phyloP scores from a whole-genome alignment of 2,329 filamentous ascomycete genomes.

The Thermoascus crustaceus region DNA sequence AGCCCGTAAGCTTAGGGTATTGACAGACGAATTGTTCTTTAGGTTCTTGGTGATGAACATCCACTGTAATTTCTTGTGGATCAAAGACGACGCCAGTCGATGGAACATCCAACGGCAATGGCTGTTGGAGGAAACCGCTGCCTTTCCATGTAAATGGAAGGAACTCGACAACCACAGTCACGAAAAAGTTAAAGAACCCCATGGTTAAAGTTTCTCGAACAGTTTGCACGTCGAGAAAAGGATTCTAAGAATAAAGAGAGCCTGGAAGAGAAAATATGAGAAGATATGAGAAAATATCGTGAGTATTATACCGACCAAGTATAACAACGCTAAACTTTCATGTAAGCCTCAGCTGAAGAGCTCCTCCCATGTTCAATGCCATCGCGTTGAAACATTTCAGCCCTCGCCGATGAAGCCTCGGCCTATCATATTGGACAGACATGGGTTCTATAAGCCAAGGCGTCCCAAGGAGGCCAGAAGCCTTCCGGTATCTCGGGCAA shows the following conservation, averaged over 20 bases:
- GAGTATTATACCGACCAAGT: background rate
- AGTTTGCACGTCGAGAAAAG: background rate
- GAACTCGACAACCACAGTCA: background rate
- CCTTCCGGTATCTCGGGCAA: too few relatives aligned
- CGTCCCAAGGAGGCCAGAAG: too few relatives aligned
- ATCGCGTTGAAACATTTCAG: too few relatives aligned
- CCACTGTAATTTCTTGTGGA: background rate
- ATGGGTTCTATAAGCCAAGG: too few relatives aligned
- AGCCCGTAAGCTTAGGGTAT: background rate
- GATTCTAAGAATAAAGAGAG: background rate
- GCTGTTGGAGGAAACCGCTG: background rate
- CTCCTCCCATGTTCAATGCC: too few relatives aligned
- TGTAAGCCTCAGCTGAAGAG: too few relatives aligned
- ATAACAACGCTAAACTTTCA: too few relatives aligned
- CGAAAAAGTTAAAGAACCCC: background rate
- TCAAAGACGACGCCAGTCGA: background rate
- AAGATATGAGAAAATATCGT: background rate
- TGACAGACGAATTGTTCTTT: background rate
- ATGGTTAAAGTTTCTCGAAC: too few relatives aligned
- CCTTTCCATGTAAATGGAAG: background rate
- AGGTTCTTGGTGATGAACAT: background rate
- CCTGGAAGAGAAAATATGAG: background rate
- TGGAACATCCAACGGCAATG: background rate
- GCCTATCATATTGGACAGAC: too few relatives aligned
- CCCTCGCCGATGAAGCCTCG: too few relatives aligned